phyloP scores from a whole-genome alignment of 2,329 filamentous ascomycete species.

The Dothistroma septosporum region DNA sequence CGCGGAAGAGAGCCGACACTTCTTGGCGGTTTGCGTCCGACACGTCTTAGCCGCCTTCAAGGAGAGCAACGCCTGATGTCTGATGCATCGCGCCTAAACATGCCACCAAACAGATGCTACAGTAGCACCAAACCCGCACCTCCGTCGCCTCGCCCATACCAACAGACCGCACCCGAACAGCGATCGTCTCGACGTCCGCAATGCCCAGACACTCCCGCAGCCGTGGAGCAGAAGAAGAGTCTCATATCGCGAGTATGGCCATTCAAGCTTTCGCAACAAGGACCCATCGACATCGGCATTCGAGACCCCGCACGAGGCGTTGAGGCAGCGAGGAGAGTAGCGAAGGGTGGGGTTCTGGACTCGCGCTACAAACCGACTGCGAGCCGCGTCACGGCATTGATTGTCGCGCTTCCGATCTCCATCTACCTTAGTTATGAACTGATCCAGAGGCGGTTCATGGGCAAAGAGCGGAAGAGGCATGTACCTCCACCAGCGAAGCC shows the following conservation, averaged over 20 bases:
- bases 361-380: conserved; percentile 27
- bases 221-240: conserved; percentile 1
- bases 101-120: background rate
- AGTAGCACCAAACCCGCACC: background rate
- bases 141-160: conserved; percentile 8
- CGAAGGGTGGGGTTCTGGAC: conserved; percentile 26
- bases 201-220: background rate
- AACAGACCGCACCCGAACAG: conserved; percentile 4
- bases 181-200: conserved; percentile 6
- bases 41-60: too few relatives aligned
- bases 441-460: conserved; percentile 27
- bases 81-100: background rate
- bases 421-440: conserved; percentile 29
- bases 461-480: conserved; percentile 28
- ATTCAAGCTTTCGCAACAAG: conserved; percentile 2
- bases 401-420: conserved; percentile 27
- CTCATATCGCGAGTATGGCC: conserved; percentile 11
- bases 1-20: too few relatives aligned
- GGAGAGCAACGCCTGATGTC: too few relatives aligned
- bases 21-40: too few relatives aligned
- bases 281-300: conserved; percentile 6
- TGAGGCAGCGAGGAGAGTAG: conserved; percentile 23
- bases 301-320: conserved; percentile 22
- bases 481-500: background rate
- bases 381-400: conserved; percentile 18